Percentiles rank a stretch among this genome's conserved stretches.
Evolutionary conservation across 2,329 filamentous ascomycete species (phyloP).

Genomic region (Metarhizium sp.): DNA sequence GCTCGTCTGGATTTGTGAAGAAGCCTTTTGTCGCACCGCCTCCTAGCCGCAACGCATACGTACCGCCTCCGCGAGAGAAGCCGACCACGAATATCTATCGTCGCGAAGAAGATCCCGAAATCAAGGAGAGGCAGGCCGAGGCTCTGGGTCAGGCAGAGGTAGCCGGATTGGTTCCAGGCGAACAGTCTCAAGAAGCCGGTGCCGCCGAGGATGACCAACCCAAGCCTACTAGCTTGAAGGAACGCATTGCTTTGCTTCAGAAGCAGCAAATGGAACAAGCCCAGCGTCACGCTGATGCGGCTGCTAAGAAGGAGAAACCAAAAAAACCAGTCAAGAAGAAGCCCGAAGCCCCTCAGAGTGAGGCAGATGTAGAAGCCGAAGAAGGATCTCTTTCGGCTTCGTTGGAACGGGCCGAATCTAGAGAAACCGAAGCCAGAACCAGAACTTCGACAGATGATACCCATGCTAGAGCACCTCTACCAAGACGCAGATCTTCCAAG

Average conservation of each 20-base stretch:
- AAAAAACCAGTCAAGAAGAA: slow-evolving; percentile 66
- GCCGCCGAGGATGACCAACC: slow-evolving; percentile 63
- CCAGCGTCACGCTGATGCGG: slow-evolving; percentile 67
- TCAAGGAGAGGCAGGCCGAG: slow-evolving; percentile 56
- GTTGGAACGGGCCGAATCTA: slow-evolving; percentile 38
- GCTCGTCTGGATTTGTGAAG: slow-evolving; percentile 70
- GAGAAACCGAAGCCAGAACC: slow-evolving; percentile 36
- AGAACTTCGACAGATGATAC: slow-evolving; percentile 42
- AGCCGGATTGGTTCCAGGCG: slow-evolving; percentile 47
- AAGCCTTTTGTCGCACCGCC: slow-evolving; percentile 95
- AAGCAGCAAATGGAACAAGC: slow-evolving; percentile 90
- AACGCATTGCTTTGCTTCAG: slow-evolving; percentile 87
- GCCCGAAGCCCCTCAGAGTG: slow-evolving; percentile 31
- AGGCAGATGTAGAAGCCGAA: slow-evolving; percentile 19
- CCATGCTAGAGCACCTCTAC: slow-evolving; percentile 26
- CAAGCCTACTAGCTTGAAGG: slow-evolving; percentile 88
- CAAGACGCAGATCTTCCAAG: slow-evolving; percentile 43
- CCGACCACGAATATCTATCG: slow-evolving; percentile 69
- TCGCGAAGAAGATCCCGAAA: slow-evolving; percentile 76
- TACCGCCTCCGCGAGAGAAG: slow-evolving; percentile 65
- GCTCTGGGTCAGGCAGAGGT: slow-evolving; percentile 57
- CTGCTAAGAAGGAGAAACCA: slow-evolving; percentile 77
- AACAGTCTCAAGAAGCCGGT: slow-evolving; percentile 36
- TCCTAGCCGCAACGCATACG: slow-evolving; percentile 82
- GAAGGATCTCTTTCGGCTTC: slow-evolving; percentile 18